phyloP scores from a whole-genome alignment of 163 green algal genomes.

The Volvox carteri region DNA sequence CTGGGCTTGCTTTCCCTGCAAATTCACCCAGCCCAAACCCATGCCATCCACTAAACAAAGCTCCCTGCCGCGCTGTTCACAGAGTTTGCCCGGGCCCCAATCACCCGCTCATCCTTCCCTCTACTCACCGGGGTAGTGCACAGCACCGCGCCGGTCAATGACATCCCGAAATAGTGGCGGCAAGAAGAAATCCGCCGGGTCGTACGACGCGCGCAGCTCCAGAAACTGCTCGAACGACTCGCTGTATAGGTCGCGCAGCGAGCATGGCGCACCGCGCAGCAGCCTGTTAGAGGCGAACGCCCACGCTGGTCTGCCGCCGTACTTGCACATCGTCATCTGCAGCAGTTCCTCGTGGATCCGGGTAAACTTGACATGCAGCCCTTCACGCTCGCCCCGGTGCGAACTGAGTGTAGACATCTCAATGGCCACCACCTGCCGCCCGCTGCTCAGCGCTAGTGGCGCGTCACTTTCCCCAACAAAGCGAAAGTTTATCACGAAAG shows the following conservation, averaged over 20 bases:
- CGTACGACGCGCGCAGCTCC: slow-evolving; percentile 37
- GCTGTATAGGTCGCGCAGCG: slow-evolving; percentile 52
- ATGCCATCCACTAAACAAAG: no score
- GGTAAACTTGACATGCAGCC: slow-evolving; percentile 40
- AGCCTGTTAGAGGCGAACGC: slow-evolving; percentile 57
- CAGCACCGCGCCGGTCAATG: background rate
- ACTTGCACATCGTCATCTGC: slow-evolving; percentile 66
- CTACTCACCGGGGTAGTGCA: slow-evolving; percentile 46
- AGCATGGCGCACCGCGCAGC: slow-evolving; percentile 33
- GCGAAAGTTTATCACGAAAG: slow-evolving; percentile 60
- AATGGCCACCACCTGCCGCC: slow-evolving; percentile 61
- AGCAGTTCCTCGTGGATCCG: slow-evolving; percentile 57
- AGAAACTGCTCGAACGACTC: slow-evolving; percentile 53
- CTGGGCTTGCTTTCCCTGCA: no score
- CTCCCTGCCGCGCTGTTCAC: no score
- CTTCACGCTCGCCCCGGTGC: background rate
- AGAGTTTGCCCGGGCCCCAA: background rate
- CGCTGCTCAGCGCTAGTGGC: slow-evolving; percentile 51
- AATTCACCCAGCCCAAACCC: no score
- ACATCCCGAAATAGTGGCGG: slow-evolving; percentile 46
- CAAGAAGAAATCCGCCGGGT: slow-evolving; percentile 51
- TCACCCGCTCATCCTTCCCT: background rate
- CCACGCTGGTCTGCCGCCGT: slow-evolving; percentile 56
- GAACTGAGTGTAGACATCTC: slow-evolving; percentile 54
- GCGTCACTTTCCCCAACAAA: slow-evolving; percentile 60